Evolutionary conservation across 352 stramenopile genomes (phyloP).

Genomic region (Elongisporangium anandrum): DNA sequence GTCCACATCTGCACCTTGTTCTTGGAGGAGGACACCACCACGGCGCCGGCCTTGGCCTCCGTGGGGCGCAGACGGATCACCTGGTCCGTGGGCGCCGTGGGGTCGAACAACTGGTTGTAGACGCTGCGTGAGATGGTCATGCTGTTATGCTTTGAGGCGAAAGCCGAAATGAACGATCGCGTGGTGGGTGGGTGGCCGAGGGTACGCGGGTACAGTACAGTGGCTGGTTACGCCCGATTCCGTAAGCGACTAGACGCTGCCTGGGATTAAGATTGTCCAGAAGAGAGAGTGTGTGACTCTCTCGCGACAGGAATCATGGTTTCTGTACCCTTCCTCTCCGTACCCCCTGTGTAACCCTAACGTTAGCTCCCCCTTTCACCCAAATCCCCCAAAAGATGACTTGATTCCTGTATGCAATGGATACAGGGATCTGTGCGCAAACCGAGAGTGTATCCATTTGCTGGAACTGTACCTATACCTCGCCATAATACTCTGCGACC

Average conservation of each 20-base stretch:
- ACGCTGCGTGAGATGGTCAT: constrained; percentile 85
- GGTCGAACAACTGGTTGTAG: constrained; percentile 77
- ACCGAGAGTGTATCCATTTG: not conserved
- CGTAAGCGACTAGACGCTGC: not conserved
- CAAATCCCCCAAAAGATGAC: not conserved
- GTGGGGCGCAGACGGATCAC: constrained; percentile 76
- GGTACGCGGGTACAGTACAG: not conserved
- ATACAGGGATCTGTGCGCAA: not conserved
- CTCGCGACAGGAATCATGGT: not conserved
- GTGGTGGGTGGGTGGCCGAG: constrained; percentile 11
- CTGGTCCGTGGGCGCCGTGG: constrained; percentile 22
- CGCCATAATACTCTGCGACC: too few relatives aligned
- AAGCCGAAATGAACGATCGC: constrained; percentile 2
- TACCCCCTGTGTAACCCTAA: not conserved
- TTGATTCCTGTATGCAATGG: not conserved
- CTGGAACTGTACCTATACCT: not conserved
- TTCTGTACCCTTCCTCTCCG: not conserved
- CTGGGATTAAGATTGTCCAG: not conserved
- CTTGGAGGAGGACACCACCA: constrained; percentile 69
- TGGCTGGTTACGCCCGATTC: not conserved
- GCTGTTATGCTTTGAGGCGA: not conserved
- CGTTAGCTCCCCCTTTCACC: not conserved
- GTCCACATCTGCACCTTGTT: constrained; percentile 86
- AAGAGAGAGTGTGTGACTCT: not conserved
- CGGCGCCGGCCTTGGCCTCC: constrained; percentile 71